Percentiles rank a stretch among this genome's conserved stretches.
These are phyloP conservation scores for Ophiosphaerella herpotricha DNA, from an alignment of 2,329 filamentous ascomycete species.

Conservation along the genomic window DNA sequence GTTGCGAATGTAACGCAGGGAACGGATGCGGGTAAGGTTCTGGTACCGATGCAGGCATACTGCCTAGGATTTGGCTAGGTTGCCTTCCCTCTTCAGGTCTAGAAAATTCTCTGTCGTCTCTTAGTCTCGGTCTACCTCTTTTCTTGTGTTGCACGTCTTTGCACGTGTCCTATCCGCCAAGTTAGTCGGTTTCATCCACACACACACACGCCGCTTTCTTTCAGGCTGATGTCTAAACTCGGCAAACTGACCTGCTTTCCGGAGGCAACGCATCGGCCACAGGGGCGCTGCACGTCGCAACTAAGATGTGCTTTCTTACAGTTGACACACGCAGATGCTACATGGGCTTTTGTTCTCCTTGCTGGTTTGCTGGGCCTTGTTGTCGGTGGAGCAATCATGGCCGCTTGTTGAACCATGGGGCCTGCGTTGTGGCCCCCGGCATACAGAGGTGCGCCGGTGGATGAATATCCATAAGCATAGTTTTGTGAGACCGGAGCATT, in stretches of 20 bases:
- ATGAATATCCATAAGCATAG: slow-evolving; percentile 39
- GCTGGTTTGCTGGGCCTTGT: slow-evolving; percentile 40
- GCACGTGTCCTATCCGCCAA: slow-evolving; percentile 67
- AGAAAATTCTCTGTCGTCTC: slow-evolving; percentile 58
- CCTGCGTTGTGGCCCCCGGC: slow-evolving; percentile 32
- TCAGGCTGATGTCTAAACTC: neutral
- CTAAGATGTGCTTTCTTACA: slow-evolving; percentile 82
- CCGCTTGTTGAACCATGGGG: slow-evolving; percentile 37
- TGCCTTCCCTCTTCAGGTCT: slow-evolving; percentile 36
- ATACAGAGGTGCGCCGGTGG: slow-evolving; percentile 29
- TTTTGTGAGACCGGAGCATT: slow-evolving; percentile 25
- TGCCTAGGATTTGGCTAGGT: slow-evolving; percentile 30
- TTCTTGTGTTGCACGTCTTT: slow-evolving; percentile 88
- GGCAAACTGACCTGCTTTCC: slow-evolving; percentile 64
- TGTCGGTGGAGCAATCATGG: slow-evolving; percentile 39
- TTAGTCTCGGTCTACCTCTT: slow-evolving; percentile 74
- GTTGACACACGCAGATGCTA: slow-evolving; percentile 82
- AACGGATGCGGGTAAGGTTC: slow-evolving; percentile 23
- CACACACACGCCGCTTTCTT: neutral
- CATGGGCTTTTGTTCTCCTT: slow-evolving; percentile 71
- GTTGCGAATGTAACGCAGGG: slow-evolving; percentile 24
- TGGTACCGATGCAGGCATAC: slow-evolving; percentile 20
- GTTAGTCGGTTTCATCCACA: slow-evolving; percentile 5
- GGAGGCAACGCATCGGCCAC: slow-evolving; percentile 75
- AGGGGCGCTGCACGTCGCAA: slow-evolving; percentile 71